A percentile compares a stretch with the other conserved stretches of the same genome.
Conservation (phyloP, 805 yeast species). For the Limtongia smithiae region DNA sequence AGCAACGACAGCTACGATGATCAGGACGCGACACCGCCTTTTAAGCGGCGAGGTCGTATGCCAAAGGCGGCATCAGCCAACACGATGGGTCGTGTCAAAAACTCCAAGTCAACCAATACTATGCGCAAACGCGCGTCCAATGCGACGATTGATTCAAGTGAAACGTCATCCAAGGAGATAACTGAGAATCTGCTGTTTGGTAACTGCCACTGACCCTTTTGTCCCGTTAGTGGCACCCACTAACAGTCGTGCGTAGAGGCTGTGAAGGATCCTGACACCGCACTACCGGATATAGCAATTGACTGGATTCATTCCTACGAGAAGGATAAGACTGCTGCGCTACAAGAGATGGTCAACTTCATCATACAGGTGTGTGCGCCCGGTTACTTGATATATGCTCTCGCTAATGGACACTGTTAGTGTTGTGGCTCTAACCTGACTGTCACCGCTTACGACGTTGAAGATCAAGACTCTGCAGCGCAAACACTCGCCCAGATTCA, state of each 20-base stretch:
- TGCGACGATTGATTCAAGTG: no score
- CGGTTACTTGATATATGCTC: neutral
- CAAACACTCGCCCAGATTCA: constrained; percentile 74
- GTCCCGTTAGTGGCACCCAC: no score
- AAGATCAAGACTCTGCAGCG: constrained; percentile 61
- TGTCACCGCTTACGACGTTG: constrained; percentile 66
- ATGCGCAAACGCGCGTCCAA: no score
- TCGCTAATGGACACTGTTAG: neutral
- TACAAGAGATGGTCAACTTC: constrained; percentile 64
- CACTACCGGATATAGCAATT: constrained; percentile 51
- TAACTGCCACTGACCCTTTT: no score
- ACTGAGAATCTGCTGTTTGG: constrained; percentile 19
- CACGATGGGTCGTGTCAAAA: no score
- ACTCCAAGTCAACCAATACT: no score
- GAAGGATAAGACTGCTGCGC: constrained; percentile 45
- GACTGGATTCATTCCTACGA: constrained; percentile 57
- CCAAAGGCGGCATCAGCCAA: no score
- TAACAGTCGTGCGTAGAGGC: no score
- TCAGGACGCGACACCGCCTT: no score
- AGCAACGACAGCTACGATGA: no score
- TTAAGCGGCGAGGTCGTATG: no score
- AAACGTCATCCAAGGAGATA: neutral
- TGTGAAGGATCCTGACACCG: constrained; percentile 46
- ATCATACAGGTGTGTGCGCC: constrained; percentile 49
- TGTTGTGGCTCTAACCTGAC: constrained; percentile 25